A percentile compares a stretch with the other conserved stretches of the same genome.
Conservation (phyloP, 2,329 filamentous ascomycete species). For the Aquanectria penicillioides region DNA sequence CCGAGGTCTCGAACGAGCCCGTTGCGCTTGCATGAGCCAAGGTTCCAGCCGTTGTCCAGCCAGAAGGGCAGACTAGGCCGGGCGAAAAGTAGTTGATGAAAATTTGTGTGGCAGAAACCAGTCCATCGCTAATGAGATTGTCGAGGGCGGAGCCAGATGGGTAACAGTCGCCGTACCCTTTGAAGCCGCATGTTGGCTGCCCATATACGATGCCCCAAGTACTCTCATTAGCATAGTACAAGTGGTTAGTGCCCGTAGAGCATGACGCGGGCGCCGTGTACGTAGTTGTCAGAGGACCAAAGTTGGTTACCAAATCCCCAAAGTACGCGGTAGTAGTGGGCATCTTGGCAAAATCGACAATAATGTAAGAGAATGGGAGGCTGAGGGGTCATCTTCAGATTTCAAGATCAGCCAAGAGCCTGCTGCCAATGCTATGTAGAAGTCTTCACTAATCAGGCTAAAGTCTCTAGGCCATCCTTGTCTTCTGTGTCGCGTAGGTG, state of each 20-base stretch:
- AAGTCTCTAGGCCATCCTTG: no score
- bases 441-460: no score
- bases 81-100: constrained; percentile 37
- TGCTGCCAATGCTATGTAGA: no score
- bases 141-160: constrained; percentile 34
- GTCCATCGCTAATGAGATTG: neutral
- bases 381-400: no score
- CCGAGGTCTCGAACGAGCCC: neutral
- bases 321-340: constrained; percentile 36
- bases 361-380: no score
- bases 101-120: constrained; percentile 7
- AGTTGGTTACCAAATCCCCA: constrained; percentile 38
- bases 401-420: neutral
- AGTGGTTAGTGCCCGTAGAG: constrained; percentile 18
- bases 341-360: constrained; percentile 28
- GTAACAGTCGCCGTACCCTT: constrained; percentile 28
- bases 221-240: neutral
- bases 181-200: constrained; percentile 14
- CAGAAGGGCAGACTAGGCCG: constrained; percentile 35
- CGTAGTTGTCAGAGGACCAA: constrained; percentile 45
- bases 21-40: constrained; percentile 18
- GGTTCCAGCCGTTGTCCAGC: constrained; percentile 37
- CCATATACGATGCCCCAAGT: constrained; percentile 3
- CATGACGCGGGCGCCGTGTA: constrained; percentile 41
- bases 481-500: no score